Percentiles rank a stretch among this genome's conserved stretches.
Conservation (phyloP, 371 early-diverging fungal species). For the Mortierella sp. region DNA sequence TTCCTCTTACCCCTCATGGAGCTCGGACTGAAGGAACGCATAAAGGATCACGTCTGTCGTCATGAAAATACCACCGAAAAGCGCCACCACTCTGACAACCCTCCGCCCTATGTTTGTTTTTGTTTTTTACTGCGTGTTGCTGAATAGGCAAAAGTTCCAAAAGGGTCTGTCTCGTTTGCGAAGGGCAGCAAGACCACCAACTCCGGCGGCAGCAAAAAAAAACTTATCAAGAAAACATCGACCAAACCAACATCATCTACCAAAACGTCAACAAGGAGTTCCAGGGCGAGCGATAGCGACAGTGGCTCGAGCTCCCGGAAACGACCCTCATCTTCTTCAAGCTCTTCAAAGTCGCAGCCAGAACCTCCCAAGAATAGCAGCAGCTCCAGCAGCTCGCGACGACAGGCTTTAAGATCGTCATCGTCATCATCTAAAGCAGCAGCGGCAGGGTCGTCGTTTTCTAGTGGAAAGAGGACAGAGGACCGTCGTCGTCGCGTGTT, state of each 20-base stretch:
- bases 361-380: slow-evolving; percentile 1
- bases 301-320: neutral
- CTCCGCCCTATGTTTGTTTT: neutral
- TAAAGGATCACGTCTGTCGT: neutral
- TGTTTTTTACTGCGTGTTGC: neutral
- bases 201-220: neutral
- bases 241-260: neutral
- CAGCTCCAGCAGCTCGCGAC: neutral
- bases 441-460: neutral
- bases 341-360: neutral
- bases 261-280: neutral
- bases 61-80: neutral
- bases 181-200: neutral
- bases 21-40: neutral
- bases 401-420: neutral
- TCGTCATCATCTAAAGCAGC: slow-evolving; percentile 19
- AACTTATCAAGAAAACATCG: neutral
- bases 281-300: neutral
- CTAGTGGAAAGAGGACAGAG: neutral
- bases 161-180: neutral
- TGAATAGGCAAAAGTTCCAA: neutral
- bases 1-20: neutral
- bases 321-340: neutral
- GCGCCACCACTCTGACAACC: neutral
- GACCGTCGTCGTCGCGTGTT: slow-evolving; percentile 8